Percentiles rank a stretch among this genome's conserved stretches.
Evolutionary conservation across 2,329 filamentous ascomycete species (phyloP).

Genomic region (Fusarium albosuccineum): DNA sequence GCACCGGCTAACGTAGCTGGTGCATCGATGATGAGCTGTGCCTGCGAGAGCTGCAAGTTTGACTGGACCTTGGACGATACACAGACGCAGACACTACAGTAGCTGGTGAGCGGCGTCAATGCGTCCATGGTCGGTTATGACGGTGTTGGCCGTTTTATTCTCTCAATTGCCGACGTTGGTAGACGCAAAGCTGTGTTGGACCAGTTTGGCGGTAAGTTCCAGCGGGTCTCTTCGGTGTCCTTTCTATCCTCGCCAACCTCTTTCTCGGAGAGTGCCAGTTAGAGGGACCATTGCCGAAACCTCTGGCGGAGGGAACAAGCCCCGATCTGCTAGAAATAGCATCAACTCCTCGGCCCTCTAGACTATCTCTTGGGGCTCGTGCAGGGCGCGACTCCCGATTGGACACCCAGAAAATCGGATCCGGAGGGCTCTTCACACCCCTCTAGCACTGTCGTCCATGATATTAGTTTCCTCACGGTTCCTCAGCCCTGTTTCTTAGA

Average conservation of each 20-base stretch:
- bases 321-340: constrained; percentile 4
- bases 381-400: constrained; percentile 29
- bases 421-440: constrained; percentile 7
- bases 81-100: constrained; percentile 1
- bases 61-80: constrained; percentile 4
- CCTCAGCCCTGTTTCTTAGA: constrained; percentile 27
- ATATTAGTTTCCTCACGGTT: constrained; percentile 12
- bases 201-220: not conserved
- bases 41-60: constrained; percentile 15
- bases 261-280: not conserved
- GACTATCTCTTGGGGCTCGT: constrained; percentile 14
- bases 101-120: constrained; percentile 21
- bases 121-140: not conserved
- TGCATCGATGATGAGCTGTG: constrained; percentile 27
- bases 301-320: not conserved
- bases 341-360: constrained; percentile 17
- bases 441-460: constrained; percentile 6
- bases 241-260: not conserved
- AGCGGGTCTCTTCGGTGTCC: not conserved
- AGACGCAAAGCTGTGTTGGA: constrained; percentile 7
- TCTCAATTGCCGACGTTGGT: not conserved
- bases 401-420: constrained; percentile 30
- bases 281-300: not conserved
- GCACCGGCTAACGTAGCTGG: constrained; percentile 27
- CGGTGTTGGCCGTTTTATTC: not conserved